These are phyloP conservation scores for Saccharomycopsis capsularis DNA, from an alignment of 805 yeast species.

Conservation along the genomic window DNA sequence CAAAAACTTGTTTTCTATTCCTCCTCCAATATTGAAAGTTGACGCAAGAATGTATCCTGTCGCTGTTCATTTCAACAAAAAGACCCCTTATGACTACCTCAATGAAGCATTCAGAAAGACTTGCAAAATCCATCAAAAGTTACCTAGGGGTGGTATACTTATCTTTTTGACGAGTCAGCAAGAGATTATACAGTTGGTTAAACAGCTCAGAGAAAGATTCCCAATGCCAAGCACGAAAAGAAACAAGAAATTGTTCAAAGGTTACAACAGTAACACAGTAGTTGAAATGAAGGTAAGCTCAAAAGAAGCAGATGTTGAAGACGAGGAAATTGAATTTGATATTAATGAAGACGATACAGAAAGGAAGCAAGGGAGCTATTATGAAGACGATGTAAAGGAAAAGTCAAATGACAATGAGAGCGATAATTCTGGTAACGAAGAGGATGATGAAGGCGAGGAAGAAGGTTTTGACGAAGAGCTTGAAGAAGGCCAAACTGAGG, in stretches of 20 bases:
- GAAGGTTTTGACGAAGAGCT: constrained; percentile 62
- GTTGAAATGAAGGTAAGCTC: constrained; percentile 34
- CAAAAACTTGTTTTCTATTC: constrained; percentile 49
- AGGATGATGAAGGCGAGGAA: constrained; percentile 42
- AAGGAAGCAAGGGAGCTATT: constrained; percentile 27
- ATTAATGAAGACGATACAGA: constrained; percentile 25
- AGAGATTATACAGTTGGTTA: constrained; percentile 76
- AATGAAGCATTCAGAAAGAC: constrained; percentile 84
- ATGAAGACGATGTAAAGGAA: constrained; percentile 25
- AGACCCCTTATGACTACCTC: constrained; percentile 69
- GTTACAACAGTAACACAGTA: constrained; percentile 30
- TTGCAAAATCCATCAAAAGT: constrained; percentile 72
- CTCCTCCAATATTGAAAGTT: constrained; percentile 85
- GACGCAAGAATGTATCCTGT: constrained; percentile 95
- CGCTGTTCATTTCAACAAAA: constrained; percentile 78
- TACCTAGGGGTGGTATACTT: constrained; percentile 93
- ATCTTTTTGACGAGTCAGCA: constrained; percentile 92
- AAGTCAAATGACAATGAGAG: constrained; percentile 26
- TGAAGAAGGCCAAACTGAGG: constrained; percentile 62
- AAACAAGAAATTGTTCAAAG: constrained; percentile 19
- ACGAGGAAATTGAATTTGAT: constrained; percentile 77
- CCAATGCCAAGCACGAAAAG: constrained; percentile 34
- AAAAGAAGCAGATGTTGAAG: constrained; percentile 66
- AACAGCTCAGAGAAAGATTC: constrained; percentile 58
- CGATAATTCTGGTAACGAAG: constrained; percentile 33